phyloP scores from a whole-genome alignment of 1,284 basidiomycete genomes.

The Hymenochaete sp. region DNA sequence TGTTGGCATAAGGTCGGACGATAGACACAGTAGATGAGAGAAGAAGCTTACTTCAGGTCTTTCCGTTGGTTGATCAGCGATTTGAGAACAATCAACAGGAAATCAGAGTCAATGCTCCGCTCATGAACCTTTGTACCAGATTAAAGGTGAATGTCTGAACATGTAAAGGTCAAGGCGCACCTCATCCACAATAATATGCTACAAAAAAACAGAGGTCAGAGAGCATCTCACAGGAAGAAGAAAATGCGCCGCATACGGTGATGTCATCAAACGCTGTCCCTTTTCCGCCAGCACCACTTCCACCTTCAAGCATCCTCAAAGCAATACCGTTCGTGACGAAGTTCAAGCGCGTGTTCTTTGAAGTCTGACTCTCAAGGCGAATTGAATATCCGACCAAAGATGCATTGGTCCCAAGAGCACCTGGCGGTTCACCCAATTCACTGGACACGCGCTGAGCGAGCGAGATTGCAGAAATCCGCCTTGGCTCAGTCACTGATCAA shows the following conservation, averaged over 20 bases:
- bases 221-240: no score
- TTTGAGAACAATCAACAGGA: conserved; percentile 91
- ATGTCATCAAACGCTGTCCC: conserved; percentile 87
- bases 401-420: conserved; percentile 68
- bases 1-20: no score
- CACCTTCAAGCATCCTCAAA: conserved; percentile 89
- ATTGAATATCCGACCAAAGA: conserved; percentile 96
- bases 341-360: conserved; percentile 68
- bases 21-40: no score
- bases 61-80: conserved; percentile 74
- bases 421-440: conserved; percentile 84
- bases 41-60: conserved; percentile 64
- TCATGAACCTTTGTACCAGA: conserved; percentile 59
- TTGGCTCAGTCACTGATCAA: conserved; percentile 77
- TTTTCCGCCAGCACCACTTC: conserved; percentile 53
- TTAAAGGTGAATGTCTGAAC: neutral
- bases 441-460: conserved; percentile 92
- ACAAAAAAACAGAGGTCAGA: conserved; percentile 5
- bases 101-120: conserved; percentile 95
- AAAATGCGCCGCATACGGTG: conserved; percentile 64
- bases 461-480: conserved; percentile 95
- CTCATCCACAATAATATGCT: conserved; percentile 87
- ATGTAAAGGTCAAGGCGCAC: conserved; percentile 37
- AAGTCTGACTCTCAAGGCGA: conserved; percentile 83
- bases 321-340: conserved; percentile 96